Conservation (phyloP, 208 protist species). For the Leishmania mexicana region DNA sequence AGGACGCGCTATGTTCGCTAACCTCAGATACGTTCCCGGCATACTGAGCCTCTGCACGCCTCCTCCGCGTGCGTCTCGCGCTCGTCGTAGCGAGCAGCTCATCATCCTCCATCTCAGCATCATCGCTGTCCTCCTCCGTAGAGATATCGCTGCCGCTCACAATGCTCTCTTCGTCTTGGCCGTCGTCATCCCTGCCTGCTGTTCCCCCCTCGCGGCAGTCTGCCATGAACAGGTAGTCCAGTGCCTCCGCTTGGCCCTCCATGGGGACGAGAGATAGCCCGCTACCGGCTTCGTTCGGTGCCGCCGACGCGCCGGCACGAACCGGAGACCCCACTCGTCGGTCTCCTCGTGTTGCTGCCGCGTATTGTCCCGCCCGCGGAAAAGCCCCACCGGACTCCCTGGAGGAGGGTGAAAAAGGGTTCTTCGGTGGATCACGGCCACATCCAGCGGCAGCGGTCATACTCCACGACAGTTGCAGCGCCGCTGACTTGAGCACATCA, state of each 20-base stretch:
- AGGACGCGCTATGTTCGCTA: constrained; percentile 29
- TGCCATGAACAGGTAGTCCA: constrained; percentile 31
- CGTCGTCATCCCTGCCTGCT: constrained; percentile 15
- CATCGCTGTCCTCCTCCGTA: constrained; percentile 12
- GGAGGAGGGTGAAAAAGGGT: neutral
- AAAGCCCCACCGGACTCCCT: neutral
- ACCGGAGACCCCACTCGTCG: constrained; percentile 31
- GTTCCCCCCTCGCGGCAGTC: constrained; percentile 10
- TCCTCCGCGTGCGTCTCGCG: constrained; percentile 2
- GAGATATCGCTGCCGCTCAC: constrained; percentile 13
- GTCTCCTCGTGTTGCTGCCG: constrained; percentile 52
- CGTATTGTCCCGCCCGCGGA: constrained; percentile 60
- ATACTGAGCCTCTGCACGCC: neutral
- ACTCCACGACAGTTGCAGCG: constrained; percentile 24
- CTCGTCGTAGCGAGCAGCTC: neutral
- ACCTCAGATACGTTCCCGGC: constrained; percentile 23
- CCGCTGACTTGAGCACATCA: constrained; percentile 7
- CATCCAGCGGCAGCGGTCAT: constrained; percentile 29
- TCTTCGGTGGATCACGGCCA: constrained; percentile 20
- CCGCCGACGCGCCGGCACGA: neutral
- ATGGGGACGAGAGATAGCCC: constrained; percentile 9
- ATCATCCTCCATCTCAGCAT: constrained; percentile 14
- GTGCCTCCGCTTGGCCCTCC: constrained; percentile 27
- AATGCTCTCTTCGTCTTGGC: constrained; percentile 15
- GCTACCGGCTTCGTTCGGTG: neutral